These are phyloP conservation scores for Larix kaempferi DNA, from an alignment of 75 land plant genomes.

Conservation along the genomic window DNA sequence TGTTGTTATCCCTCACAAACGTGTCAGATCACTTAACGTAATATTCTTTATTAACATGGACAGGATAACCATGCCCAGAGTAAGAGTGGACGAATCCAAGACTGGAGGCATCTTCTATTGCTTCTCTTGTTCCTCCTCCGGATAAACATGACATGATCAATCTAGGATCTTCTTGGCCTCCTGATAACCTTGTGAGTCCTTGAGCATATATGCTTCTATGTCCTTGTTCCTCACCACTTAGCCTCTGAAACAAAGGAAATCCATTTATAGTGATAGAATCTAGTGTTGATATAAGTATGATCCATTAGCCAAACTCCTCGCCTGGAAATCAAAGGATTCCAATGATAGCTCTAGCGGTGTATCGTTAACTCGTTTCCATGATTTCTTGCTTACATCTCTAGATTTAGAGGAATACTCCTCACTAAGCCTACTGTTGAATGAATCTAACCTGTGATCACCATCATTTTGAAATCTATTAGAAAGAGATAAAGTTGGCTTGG, in stretches of 20 bases:
- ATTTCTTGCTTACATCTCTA: background rate
- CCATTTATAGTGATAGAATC: background rate
- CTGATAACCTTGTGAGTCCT: too few species aligned
- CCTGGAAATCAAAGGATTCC: background rate
- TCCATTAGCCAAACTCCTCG: background rate
- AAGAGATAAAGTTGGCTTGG: background rate
- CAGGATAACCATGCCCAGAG: too few species aligned
- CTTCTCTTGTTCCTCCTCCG: too few species aligned
- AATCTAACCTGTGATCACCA: background rate
- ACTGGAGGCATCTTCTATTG: too few species aligned
- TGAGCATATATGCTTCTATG: too few species aligned
- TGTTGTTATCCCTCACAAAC: too few species aligned
- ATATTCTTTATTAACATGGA: too few species aligned
- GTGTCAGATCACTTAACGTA: too few species aligned
- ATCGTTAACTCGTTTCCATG: background rate
- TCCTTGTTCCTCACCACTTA: background rate
- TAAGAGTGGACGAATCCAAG: too few species aligned
- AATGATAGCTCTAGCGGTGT: background rate
- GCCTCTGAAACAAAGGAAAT: conserved; percentile 7
- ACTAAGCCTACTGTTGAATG: conserved; percentile 1
- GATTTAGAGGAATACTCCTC: conserved; percentile 8
- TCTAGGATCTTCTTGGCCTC: too few species aligned
- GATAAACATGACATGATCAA: too few species aligned
- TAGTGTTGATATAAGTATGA: background rate
- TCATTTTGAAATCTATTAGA: background rate